Conservation (phyloP, 768 basidiomycete genomes). For the Mycena capillaripes region DNA sequence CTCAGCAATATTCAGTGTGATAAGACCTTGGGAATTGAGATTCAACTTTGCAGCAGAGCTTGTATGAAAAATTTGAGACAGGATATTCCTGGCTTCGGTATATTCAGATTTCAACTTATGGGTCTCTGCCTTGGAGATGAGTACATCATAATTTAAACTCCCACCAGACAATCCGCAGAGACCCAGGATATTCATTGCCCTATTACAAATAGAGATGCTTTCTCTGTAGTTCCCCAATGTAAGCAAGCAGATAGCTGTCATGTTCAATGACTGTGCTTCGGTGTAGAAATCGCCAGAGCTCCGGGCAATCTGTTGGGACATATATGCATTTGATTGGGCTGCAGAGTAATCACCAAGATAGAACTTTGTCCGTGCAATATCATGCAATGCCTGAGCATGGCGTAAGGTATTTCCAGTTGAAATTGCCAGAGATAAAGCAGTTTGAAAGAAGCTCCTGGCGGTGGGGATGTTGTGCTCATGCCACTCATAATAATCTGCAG, state of each 20-base stretch:
- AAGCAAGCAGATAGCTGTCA: neutral
- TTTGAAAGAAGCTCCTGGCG: neutral
- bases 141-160: neutral
- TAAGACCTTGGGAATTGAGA: neutral
- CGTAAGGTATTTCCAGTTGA: neutral
- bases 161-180: neutral
- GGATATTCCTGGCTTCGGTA: neutral
- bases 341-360: neutral
- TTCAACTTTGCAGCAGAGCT: neutral
- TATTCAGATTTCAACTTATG: neutral
- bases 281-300: neutral
- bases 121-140: neutral
- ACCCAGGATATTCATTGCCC: neutral
- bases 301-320: too few species aligned
- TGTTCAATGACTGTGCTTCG: neutral
- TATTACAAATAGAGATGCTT: neutral
- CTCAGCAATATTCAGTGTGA: neutral
- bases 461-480: neutral
- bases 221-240: neutral
- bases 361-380: neutral
- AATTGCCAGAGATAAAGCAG: neutral
- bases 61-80: neutral
- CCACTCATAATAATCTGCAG: neutral
- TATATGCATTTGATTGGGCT: neutral
- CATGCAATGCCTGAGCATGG: neutral